These are phyloP conservation scores for Tuber magnatum DNA, from an alignment of 495 filamentous ascomycete species.

Conservation along the genomic window DNA sequence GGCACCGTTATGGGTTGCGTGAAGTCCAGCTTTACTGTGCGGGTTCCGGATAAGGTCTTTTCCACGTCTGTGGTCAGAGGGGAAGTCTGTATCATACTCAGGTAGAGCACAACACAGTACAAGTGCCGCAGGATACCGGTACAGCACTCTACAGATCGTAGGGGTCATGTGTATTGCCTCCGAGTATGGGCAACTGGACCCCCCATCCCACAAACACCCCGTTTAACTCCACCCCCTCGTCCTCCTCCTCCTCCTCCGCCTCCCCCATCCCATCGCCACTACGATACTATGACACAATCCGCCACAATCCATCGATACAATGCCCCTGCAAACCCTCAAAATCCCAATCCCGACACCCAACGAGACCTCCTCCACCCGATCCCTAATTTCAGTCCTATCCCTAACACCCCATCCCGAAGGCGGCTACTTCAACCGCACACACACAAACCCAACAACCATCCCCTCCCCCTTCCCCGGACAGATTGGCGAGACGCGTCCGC, in stretches of 20 bases:
- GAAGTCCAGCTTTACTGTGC: not conserved
- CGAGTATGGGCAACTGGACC: not conserved
- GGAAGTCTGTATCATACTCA: not conserved
- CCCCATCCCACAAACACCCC: not conserved
- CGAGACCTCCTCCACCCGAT: slow-evolving; percentile 42
- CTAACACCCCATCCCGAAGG: slow-evolving; percentile 55
- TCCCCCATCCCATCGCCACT: not conserved
- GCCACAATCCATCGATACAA: not conserved
- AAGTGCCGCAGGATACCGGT: too few relatives aligned
- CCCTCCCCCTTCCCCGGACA: slow-evolving; percentile 47
- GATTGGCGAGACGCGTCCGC: slow-evolving; percentile 41
- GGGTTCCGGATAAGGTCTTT: not conserved
- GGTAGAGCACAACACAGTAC: too few relatives aligned
- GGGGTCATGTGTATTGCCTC: not conserved
- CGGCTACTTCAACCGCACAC: slow-evolving; percentile 59
- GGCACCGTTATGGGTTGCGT: too few relatives aligned
- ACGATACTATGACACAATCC: too few relatives aligned
- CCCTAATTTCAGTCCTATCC: slow-evolving; percentile 46
- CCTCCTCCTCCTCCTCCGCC: too few relatives aligned
- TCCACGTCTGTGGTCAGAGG: not conserved
- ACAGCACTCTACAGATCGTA: too few relatives aligned
- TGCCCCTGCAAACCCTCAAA: not conserved
- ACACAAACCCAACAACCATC: slow-evolving; percentile 49
- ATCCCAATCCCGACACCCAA: not conserved
- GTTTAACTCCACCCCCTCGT: not conserved